These are phyloP conservation scores for Uronychia setigera DNA, from an alignment of 73 alveolate species.

Conservation along the genomic window DNA sequence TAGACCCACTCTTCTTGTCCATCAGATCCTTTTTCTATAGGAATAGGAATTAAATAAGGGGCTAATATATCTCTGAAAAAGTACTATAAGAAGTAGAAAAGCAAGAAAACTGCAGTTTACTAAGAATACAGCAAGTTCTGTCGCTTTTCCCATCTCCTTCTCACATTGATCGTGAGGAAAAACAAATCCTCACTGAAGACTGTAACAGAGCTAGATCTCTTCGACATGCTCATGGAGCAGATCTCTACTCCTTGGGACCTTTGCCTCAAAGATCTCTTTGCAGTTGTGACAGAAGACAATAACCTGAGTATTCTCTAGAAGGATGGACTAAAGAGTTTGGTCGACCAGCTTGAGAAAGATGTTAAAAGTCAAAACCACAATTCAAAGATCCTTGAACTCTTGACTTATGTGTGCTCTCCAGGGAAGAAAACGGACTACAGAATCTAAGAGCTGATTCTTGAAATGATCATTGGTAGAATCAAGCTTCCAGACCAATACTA, in stretches of 20 bases:
- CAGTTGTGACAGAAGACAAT: background rate
- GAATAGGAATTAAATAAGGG: background rate
- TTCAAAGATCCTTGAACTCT: background rate
- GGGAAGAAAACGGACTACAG: conserved; percentile 1
- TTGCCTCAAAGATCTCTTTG: background rate
- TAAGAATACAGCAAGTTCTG: background rate
- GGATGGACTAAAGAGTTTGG: background rate
- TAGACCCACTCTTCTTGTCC: background rate
- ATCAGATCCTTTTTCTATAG: background rate
- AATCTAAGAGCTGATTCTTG: background rate
- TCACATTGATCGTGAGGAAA: background rate
- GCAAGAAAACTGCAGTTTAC: background rate
- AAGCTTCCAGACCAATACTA: background rate
- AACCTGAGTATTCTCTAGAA: background rate
- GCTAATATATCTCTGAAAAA: background rate
- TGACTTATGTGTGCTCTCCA: background rate
- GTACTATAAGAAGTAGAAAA: background rate
- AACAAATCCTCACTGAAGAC: background rate
- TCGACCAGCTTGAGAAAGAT: background rate
- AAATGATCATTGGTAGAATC: background rate
- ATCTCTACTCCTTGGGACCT: background rate
- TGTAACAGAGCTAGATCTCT: background rate
- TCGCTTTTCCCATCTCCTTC: background rate
- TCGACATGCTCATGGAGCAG: background rate
- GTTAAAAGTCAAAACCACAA: background rate